phyloP scores from a whole-genome alignment of 2,329 filamentous ascomycete species.

The Aphanocladium album region DNA sequence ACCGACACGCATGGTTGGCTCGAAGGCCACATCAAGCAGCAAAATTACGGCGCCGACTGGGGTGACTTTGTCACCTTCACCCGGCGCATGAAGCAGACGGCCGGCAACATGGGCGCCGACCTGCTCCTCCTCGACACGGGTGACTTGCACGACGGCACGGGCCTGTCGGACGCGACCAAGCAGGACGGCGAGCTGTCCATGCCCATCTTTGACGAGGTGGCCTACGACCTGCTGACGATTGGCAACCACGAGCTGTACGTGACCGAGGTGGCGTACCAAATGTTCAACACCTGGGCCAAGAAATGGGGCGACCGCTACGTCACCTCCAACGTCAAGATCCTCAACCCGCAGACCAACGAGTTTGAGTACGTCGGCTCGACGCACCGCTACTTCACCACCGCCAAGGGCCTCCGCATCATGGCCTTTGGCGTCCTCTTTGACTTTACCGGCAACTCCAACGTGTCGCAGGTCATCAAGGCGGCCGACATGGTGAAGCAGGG shows the following conservation, averaged over 20 bases:
- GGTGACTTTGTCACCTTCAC: conserved; percentile 60
- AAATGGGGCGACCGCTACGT: conserved; percentile 45
- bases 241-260: conserved; percentile 63
- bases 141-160: conserved; percentile 62
- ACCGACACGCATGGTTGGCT: conserved; percentile 60
- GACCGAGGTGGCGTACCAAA: conserved; percentile 56
- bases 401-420: conserved; percentile 38
- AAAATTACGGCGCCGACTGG: conserved; percentile 62
- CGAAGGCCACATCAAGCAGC: conserved; percentile 55
- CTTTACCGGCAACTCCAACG: conserved; percentile 55
- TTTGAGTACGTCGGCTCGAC: conserved; percentile 40
- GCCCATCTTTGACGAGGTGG: conserved; percentile 37
- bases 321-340: conserved; percentile 41
- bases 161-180: conserved; percentile 54
- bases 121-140: conserved; percentile 57
- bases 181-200: conserved; percentile 52
- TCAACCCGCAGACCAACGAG: conserved; percentile 32
- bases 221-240: conserved; percentile 40
- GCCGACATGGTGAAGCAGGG: conserved; percentile 44
- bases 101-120: conserved; percentile 52
- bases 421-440: conserved; percentile 41
- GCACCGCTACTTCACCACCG: conserved; percentile 40
- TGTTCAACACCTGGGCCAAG: conserved; percentile 53
- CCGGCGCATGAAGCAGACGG: conserved; percentile 54
- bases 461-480: conserved; percentile 54